Evolutionary conservation across 352 stramenopile species (phyloP).

Genomic region (Globisporangium okanoganense): DNA sequence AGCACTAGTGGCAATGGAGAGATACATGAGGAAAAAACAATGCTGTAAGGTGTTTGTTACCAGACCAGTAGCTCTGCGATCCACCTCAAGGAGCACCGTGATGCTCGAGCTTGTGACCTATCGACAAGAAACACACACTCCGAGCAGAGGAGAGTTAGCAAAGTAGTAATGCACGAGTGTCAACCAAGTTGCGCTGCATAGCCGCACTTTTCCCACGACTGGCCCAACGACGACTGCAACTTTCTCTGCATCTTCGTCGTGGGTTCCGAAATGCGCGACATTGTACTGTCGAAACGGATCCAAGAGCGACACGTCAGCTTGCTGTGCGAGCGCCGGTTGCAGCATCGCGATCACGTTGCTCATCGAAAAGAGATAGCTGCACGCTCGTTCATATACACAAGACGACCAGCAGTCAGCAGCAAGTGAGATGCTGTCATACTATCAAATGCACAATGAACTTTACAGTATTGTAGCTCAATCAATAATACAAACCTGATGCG

Average conservation of each 20-base stretch:
- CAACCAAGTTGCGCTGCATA: neutral
- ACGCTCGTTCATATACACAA: neutral
- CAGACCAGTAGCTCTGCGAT: constrained; percentile 13
- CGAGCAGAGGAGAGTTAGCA: neutral
- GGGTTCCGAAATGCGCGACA: constrained; percentile 22
- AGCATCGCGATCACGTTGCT: constrained; percentile 31
- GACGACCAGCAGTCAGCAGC: neutral
- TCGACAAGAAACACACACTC: neutral
- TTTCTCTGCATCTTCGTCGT: constrained; percentile 13
- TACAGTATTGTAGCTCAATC: neutral
- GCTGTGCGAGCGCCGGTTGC: constrained; percentile 23
- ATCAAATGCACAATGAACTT: neutral
- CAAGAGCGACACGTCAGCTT: neutral
- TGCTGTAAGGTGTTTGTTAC: neutral
- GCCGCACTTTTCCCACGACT: constrained; percentile 29
- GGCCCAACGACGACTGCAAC: constrained; percentile 36
- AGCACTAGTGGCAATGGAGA: neutral
- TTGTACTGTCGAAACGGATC: constrained; percentile 34
- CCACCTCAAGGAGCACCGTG: constrained; percentile 39
- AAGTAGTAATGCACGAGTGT: neutral
- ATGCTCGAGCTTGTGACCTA: constrained; percentile 20
- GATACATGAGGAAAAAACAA: neutral
- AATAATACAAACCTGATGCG: constrained; percentile 31
- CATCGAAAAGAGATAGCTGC: constrained; percentile 45
- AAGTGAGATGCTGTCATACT: neutral